Conservation (phyloP, 2,329 filamentous ascomycete genomes). For the Lachnellula cervina region DNA sequence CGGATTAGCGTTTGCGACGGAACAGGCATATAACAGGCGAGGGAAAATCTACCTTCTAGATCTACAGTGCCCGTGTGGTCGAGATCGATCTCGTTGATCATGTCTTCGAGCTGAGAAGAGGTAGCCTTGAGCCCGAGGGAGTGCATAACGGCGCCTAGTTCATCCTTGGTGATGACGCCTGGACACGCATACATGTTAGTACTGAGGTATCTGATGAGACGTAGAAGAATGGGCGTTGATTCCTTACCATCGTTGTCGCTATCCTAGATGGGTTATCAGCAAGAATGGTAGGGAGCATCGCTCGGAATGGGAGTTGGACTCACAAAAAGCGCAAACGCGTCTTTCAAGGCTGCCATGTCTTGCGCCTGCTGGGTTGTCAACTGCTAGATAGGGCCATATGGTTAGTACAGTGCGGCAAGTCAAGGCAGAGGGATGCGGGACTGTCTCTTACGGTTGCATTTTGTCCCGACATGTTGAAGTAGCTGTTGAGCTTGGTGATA, state of each 20-base stretch:
- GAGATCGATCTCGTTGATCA: slow-evolving; percentile 62
- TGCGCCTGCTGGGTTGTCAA: not conserved
- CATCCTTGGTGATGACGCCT: slow-evolving; percentile 61
- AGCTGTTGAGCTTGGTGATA: too few relatives aligned
- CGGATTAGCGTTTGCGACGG: not conserved
- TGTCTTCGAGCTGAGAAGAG: slow-evolving; percentile 58
- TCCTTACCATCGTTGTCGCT: not conserved
- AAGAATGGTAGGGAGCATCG: not conserved
- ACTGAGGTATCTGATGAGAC: not conserved
- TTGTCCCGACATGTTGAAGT: not conserved
- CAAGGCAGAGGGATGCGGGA: not conserved
- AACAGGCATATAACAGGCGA: slow-evolving; percentile 7
- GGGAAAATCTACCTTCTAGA: slow-evolving; percentile 45
- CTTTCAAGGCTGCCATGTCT: slow-evolving; percentile 12
- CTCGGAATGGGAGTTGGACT: not conserved
- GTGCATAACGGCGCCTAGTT: slow-evolving; percentile 59
- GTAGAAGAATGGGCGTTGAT: not conserved
- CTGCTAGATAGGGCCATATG: not conserved
- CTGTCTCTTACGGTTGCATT: not conserved
- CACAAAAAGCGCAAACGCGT: slow-evolving; percentile 16
- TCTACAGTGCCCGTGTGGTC: slow-evolving; percentile 63
- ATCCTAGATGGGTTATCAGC: not conserved
- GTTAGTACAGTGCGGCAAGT: not conserved
- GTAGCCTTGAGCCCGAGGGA: slow-evolving; percentile 59
- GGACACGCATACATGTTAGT: not conserved